These are phyloP conservation scores for Dichotomocladium elegans DNA, from an alignment of 371 early-diverging fungal species.

Conservation along the genomic window DNA sequence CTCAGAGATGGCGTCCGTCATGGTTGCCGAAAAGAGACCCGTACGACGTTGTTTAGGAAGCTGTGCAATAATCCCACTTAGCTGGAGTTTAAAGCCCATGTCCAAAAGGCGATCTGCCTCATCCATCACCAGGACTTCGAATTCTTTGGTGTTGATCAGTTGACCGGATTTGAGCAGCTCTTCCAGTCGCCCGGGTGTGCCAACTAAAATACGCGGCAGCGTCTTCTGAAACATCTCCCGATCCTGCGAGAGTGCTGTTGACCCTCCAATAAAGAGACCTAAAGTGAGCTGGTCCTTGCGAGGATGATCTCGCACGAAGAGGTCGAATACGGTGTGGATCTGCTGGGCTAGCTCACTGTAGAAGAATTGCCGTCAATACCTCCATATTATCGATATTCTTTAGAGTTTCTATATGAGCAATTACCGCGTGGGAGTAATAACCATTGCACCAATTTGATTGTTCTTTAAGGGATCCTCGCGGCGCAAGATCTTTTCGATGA, in stretches of 20 bases:
- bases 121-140: slow-evolving; percentile 90
- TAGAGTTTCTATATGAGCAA: no score
- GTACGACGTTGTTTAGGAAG: slow-evolving; percentile 95
- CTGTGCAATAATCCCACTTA: slow-evolving; percentile 74
- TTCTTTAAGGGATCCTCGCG: slow-evolving; percentile 57
- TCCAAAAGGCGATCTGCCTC: slow-evolving; percentile 94
- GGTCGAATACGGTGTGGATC: slow-evolving; percentile 72
- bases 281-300: slow-evolving; percentile 35
- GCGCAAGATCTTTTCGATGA: slow-evolving; percentile 80
- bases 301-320: slow-evolving; percentile 50
- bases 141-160: slow-evolving; percentile 67
- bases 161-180: slow-evolving; percentile 70
- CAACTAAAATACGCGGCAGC: slow-evolving; percentile 85
- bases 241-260: slow-evolving; percentile 63
- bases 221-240: slow-evolving; percentile 48
- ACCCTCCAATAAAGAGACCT: slow-evolving; percentile 73
- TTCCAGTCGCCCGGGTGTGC: slow-evolving; percentile 96
- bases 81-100: slow-evolving; percentile 86
- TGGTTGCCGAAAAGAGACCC: slow-evolving; percentile 97
- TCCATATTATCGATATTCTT: neutral
- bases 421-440: slow-evolving; percentile 93
- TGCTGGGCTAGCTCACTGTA: slow-evolving; percentile 93
- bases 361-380: neutral
- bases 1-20: slow-evolving; percentile 87
- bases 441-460: slow-evolving; percentile 82